Evolutionary conservation across 2,329 filamentous ascomycete genomes (phyloP), one percentile per base, ranked within the genome.

Genomic region (Cryoendolithus antarcticus): DNA sequence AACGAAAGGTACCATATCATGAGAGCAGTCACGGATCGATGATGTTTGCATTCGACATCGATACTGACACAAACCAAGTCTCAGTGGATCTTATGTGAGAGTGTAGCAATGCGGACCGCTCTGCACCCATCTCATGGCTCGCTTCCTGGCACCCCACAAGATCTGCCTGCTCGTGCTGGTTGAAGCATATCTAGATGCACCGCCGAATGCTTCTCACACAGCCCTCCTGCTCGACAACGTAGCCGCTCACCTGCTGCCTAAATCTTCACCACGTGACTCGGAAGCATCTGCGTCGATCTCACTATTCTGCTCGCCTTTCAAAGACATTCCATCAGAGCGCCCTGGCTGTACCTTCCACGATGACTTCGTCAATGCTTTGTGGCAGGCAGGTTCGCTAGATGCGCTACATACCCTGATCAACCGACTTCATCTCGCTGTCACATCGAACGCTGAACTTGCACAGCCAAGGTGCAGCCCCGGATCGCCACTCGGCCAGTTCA

Each of bases 291-390:
- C 6, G 4, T n/a, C n/a, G 10, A 64, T 3, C 60, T 71, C 4
- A 60, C 62, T 13, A 39, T 45, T 57, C 21, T 46, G 47, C 21
- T 27, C 35, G 9, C 40, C 41, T 5, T 46, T 40, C 6, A n/a
- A 11, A 7, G 28, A 29, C 4, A 37, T 40, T 4, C 38, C 49
- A 44, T 28, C 66, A 64, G 44, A 49, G 6, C 63, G 85, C 41
- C 82, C 86, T 0, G 86, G 86, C 2, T 73, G 82, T 35, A 80
- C 74, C n/a, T 63, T 95, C n/a, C 91, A 88, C 77, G 86, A 96
- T 55, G 66, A 82, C 2, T 84, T 95, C 41, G 70, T 96, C 9
- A 74, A 75, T 40, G 80, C 78, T 46, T 65, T 96, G 15, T 96
- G 91, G 89, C 70, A 72, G 10, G 75, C 96, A 48, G 77, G 88